Base-by-base conservation (phyloP, 2,329 filamentous ascomycete genomes). In the Eurotiales sp. region DNA sequence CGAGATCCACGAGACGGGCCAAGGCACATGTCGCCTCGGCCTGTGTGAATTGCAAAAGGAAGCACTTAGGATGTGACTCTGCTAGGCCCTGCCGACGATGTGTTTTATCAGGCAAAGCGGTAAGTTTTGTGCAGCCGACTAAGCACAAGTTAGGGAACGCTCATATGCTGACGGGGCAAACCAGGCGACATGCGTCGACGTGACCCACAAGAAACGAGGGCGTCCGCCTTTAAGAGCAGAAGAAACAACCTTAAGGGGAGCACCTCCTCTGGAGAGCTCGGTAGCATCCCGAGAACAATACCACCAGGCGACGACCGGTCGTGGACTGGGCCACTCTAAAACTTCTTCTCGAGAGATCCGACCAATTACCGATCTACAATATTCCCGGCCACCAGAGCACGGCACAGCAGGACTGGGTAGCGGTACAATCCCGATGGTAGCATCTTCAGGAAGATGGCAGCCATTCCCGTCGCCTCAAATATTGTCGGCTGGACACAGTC, bases 11-110 rank as follows among this genome's bases (percentile, higher is more conserved):
- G 0, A 62, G 73, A 42, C 72, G 73, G 40, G 70, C 71, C 4
- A 76, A 76, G 53, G 70, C 73, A 6, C 73, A 76, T 61, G 73
- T 76, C 23, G 72, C 73, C 25, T 76, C 73, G 3, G 73, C 73
- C 2, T 76, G 73, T 58, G 70, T 76, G 12, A 75, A 76, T 55
- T 76, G 73, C 58, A 76, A 76, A 56, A 72, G 71, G 58, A 76
- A 76, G 58, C 73, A 76, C 55, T 54, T 76, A 46, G 69, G 72
- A 36, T 76, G 73, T 56, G 73, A 76, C 54, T 67, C 71, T 23
- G 71, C 67, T 45, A 66, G 73, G 36, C 73, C 73, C 19, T 76
- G 73, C 59, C 68, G 69, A 55, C 60, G 73, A 61, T 76, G 73
- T 60, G 68, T 75, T 37, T 61, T 74, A 41, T 68, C 71, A 37